Conservation (phyloP, 2,329 filamentous ascomycete species). For the Aspergillus fructus region DNA sequence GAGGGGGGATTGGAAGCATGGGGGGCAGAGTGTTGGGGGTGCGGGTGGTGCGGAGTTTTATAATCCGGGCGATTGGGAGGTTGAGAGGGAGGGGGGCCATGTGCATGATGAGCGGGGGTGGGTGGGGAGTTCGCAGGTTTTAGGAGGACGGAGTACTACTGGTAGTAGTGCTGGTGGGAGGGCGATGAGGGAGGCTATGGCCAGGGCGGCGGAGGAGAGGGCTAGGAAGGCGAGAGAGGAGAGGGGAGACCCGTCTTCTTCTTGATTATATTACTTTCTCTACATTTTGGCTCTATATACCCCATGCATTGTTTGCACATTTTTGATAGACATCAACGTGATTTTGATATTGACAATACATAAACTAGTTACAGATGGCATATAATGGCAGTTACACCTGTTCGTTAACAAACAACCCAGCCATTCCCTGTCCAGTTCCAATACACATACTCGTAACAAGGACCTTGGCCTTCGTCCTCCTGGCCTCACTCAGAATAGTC, state of each 20-base stretch:
- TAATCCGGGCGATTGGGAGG: slow-evolving; percentile 57
- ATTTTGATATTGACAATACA: background rate
- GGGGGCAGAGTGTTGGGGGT: slow-evolving; percentile 65
- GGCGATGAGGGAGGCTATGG: slow-evolving; percentile 71
- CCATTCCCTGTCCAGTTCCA: slow-evolving; percentile 67
- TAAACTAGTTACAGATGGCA: background rate
- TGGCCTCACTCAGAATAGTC: slow-evolving; percentile 81
- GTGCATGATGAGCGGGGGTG: slow-evolving; percentile 71
- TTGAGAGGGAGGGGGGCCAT: slow-evolving; percentile 50
- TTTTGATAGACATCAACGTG: background rate
- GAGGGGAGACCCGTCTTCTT: slow-evolving; percentile 21
- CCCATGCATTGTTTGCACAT: background rate
- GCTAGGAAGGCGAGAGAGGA: slow-evolving; percentile 52
- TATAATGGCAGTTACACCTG: slow-evolving; percentile 38
- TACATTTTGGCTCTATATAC: background rate
- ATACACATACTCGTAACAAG: slow-evolving; percentile 89
- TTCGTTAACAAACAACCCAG: slow-evolving; percentile 65
- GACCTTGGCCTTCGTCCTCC: slow-evolving; percentile 84
- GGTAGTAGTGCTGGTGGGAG: slow-evolving; percentile 45
- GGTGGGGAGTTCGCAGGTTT: slow-evolving; percentile 75
- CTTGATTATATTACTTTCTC: background rate
- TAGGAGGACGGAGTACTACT: slow-evolving; percentile 56
- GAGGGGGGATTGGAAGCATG: slow-evolving; percentile 71
- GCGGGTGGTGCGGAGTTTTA: slow-evolving; percentile 57
- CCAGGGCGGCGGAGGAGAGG: slow-evolving; percentile 70